Percentiles rank a stretch among this genome's conserved stretches.
phyloP scores from a whole-genome alignment of 371 early-diverging fungal species.

The Saksenaea oblongispora region DNA sequence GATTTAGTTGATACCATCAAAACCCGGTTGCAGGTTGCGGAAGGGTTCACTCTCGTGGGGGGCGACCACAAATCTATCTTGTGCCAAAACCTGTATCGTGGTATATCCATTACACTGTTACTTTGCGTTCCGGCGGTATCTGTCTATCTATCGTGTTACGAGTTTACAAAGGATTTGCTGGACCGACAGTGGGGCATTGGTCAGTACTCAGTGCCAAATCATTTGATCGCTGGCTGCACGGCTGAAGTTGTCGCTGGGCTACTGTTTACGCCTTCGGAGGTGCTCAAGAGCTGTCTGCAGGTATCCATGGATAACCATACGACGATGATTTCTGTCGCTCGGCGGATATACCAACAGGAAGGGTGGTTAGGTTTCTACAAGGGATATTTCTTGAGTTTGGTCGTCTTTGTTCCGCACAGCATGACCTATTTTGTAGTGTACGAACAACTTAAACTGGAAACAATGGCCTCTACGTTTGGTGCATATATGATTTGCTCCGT shows the following conservation, averaged over 20 bases:
- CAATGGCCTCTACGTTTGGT: conserved; percentile 22
- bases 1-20: conserved; percentile 76
- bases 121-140: conserved; percentile 78
- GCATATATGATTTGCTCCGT: conserved; percentile 64
- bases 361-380: conserved; percentile 62
- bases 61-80: background rate
- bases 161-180: conserved; percentile 54
- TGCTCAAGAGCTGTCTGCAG: conserved; percentile 76
- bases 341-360: background rate
- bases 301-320: conserved; percentile 7
- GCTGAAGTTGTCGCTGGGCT: conserved; percentile 62
- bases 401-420: conserved; percentile 71
- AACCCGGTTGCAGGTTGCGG: conserved; percentile 62
- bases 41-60: conserved; percentile 6
- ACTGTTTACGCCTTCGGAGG: conserved; percentile 84
- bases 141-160: conserved; percentile 75
- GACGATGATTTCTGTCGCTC: background rate
- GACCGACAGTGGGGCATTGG: background rate
- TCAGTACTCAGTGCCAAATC: conserved; percentile 32
- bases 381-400: conserved; percentile 74
- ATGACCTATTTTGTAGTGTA: conserved; percentile 77
- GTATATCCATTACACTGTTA: conserved; percentile 68
- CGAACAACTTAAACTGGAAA: conserved; percentile 68
- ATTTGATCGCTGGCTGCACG: conserved; percentile 50
- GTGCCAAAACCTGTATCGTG: conserved; percentile 51